Conservation (phyloP, 31 red algal species). For the Asparagopsis taxiformis region DNA sequence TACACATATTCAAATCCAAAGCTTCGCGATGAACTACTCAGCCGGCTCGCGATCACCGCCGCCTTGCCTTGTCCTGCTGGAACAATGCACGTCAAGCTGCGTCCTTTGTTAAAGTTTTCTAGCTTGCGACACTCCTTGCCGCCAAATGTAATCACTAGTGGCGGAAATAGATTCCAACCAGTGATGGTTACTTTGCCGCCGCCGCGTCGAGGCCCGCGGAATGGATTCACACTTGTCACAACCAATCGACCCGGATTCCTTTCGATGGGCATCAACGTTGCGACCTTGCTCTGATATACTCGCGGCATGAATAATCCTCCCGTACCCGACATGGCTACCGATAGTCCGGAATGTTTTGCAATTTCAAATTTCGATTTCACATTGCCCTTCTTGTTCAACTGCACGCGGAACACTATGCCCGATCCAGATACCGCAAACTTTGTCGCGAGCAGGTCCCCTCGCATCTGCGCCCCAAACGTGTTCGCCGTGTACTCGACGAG, state of each 20-base stretch:
- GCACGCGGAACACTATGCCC: conserved; percentile 54
- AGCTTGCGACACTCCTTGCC: conserved; percentile 49
- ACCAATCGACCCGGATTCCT: conserved; percentile 47
- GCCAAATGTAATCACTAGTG: conserved; percentile 41
- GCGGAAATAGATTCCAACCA: conserved; percentile 59
- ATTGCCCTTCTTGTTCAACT: conserved; percentile 25
- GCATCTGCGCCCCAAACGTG: conserved; percentile 66
- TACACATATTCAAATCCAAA: conserved; percentile 77
- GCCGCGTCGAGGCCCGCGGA: conserved; percentile 70
- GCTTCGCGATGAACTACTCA: conserved; percentile 29
- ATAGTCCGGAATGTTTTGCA: conserved; percentile 42
- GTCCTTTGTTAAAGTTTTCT: conserved; percentile 17
- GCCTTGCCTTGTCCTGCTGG: conserved; percentile 62
- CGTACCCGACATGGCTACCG: conserved; percentile 36
- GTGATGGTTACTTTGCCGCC: conserved; percentile 60
- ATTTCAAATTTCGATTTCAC: conserved; percentile 41
- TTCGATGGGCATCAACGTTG: conserved; percentile 52
- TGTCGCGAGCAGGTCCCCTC: conserved; percentile 64
- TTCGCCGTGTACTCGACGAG: conserved; percentile 72
- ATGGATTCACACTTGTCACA: conserved; percentile 67
- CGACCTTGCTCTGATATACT: conserved; percentile 65
- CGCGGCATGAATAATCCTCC: conserved; percentile 78
- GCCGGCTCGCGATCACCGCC: conserved; percentile 44
- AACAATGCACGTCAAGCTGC: conserved; percentile 57
- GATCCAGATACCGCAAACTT: conserved; percentile 64